Evolutionary conservation across 2,329 filamentous ascomycete species (phyloP), one percentile per base, ranked within the genome.

Genomic region (Magnaporthiopsis incrustans): DNA sequence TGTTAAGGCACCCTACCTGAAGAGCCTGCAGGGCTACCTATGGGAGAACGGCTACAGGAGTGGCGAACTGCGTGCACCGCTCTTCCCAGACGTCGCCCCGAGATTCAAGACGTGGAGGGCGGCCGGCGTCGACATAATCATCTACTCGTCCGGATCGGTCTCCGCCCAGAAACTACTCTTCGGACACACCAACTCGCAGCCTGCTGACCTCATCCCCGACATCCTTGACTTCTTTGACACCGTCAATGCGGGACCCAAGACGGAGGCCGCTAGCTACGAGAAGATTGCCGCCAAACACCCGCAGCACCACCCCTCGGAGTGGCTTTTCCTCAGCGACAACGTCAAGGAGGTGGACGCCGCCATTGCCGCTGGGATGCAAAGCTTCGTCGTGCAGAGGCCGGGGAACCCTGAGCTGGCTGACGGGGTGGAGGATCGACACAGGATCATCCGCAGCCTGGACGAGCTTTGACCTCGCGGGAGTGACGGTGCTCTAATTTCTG

Each of bases 281-380:
- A 85, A 79, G 69, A 92, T 93, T 68, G 79, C 83, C 60, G 73
- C 74, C 60, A 77, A 79, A 63, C 72, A 79, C 59, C 73, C 84
- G 22, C 76, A 79, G 44, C 77, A 81, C 64, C 69, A 77, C 61
- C 73, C 81, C 25, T 74, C 73, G 14, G 79, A 83, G 64, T 90
- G 90, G 79, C 78, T 92, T n/a, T 95, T 95, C 73, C 77, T 94
- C 66, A 94, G 89, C 71, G 91, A 95, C 76, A 92, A 92, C 71
- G 81, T 90, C 59, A 85, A 83, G 71, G 87, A 90, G 75, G 86
- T 89, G 50, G 79, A 82, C 62, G 86, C 87, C 60, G 87, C 87
- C 57, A 79, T 80, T 66, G 76, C 75, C 64, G 84, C 85, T 14
- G 87, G 86, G n/a, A 85, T 90, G 83, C 79, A 81, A 70, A 83